Conservation (phyloP, 495 filamentous ascomycete species). For the Aspergillus sclerotiicarbonarius region DNA sequence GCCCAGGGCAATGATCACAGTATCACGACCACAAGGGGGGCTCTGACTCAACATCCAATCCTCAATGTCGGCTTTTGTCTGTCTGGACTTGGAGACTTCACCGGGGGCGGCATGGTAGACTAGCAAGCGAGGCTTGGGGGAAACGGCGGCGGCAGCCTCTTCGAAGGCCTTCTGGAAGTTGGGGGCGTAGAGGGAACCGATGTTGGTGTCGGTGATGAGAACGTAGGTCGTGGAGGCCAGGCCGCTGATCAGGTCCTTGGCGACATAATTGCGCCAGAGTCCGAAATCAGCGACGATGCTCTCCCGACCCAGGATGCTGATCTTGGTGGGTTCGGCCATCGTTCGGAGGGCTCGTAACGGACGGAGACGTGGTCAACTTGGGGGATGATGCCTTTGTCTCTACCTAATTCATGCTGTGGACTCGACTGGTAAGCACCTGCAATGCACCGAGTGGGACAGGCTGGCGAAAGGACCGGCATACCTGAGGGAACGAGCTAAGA, state of each 20-base stretch:
- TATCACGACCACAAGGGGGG: constrained; percentile 82
- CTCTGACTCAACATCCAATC: constrained; percentile 91
- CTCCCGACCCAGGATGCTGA: constrained; percentile 63
- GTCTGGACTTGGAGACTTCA: constrained; percentile 86
- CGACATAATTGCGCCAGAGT: constrained; percentile 80
- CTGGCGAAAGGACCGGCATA: too few species aligned
- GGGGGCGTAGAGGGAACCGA: constrained; percentile 75
- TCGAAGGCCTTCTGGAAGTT: constrained; percentile 72
- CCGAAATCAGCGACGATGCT: constrained; percentile 90
- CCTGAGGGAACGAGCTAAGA: too few species aligned
- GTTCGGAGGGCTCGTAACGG: constrained; percentile 9
- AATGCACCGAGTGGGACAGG: not conserved
- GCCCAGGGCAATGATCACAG: constrained; percentile 91
- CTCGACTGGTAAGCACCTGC: not conserved
- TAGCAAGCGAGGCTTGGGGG: constrained; percentile 66
- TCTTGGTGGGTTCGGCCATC: constrained; percentile 48
- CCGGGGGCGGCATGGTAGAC: constrained; percentile 86
- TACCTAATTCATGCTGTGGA: constrained; percentile 38
- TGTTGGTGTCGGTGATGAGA: constrained; percentile 93
- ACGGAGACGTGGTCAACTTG: constrained; percentile 7
- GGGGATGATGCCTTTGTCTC: constrained; percentile 12
- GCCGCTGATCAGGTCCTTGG: constrained; percentile 74
- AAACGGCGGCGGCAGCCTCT: constrained; percentile 44
- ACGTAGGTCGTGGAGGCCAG: constrained; percentile 87
- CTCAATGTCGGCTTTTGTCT: constrained; percentile 92